A percentile compares a stretch with the other conserved stretches of the same genome.
Conservation (phyloP, 2,329 filamentous ascomycete genomes). For the Aspergillus glaucus region DNA sequence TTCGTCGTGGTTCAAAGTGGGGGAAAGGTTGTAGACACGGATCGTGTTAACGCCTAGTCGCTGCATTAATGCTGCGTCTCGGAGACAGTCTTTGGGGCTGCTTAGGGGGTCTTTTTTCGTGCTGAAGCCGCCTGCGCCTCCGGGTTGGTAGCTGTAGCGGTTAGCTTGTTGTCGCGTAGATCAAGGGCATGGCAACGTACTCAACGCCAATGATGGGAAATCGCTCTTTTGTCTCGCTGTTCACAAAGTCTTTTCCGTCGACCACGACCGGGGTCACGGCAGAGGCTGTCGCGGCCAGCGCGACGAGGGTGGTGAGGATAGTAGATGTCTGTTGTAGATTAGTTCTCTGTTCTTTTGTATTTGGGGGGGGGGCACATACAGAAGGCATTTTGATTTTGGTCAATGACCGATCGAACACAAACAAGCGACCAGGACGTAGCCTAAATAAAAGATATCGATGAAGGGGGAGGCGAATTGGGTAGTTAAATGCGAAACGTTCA, state of each 20-base stretch:
- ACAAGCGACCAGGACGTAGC: not conserved
- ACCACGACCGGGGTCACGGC: constrained; percentile 54
- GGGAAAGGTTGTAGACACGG: constrained; percentile 59
- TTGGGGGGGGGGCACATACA: too few relatives aligned
- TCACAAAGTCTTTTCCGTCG: constrained; percentile 56
- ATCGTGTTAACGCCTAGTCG: constrained; percentile 59
- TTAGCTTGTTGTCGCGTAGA: constrained; percentile 12
- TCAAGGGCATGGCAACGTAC: constrained; percentile 27
- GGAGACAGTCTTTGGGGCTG: constrained; percentile 52
- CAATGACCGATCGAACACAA: not conserved
- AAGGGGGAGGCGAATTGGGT: too few relatives aligned
- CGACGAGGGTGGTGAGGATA: constrained; percentile 35
- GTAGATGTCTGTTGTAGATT: constrained; percentile 19
- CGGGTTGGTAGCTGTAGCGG: constrained; percentile 52
- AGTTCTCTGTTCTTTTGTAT: not conserved
- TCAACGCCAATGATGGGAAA: constrained; percentile 60
- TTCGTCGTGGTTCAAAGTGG: constrained; percentile 53
- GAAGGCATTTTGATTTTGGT: too few relatives aligned
- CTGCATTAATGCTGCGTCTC: constrained; percentile 60
- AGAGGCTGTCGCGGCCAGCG: constrained; percentile 40
- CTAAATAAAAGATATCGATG: too few relatives aligned
- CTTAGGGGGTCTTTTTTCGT: constrained; percentile 51
- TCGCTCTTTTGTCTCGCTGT: constrained; percentile 51
- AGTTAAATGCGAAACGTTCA: too few relatives aligned
- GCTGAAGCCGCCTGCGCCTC: constrained; percentile 54